phyloP scores from a whole-genome alignment of 169 alveolate species.

The Eimeria sp. region DNA sequence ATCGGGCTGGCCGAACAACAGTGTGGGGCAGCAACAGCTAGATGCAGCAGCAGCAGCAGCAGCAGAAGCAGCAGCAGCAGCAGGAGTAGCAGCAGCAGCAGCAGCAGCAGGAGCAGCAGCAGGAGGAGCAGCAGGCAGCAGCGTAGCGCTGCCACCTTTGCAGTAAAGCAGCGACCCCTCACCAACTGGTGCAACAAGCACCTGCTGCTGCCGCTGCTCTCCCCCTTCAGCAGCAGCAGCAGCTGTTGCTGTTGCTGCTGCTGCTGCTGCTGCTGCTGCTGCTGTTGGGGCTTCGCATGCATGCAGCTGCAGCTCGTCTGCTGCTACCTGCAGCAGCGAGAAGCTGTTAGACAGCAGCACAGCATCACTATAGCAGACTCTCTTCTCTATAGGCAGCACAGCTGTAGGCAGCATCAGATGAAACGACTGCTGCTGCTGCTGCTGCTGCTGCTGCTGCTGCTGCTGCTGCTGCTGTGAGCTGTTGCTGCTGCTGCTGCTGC shows the following conservation, averaged over 20 bases:
- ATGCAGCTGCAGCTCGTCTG: neutral
- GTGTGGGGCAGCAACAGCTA: conserved; percentile 42
- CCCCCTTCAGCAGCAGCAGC: neutral
- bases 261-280: conserved; percentile 4
- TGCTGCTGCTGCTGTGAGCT: neutral
- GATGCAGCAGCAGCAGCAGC: no score
- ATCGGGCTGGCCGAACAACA: conserved; percentile 26
- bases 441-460: neutral
- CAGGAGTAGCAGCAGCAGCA: no score
- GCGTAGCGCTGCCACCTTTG: neutral
- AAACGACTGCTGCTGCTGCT: conserved; percentile 22
- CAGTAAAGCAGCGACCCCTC: conserved; percentile 23
- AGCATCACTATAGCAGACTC: neutral
- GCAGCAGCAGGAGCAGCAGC: conserved; percentile 23
- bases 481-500: conserved; percentile 33
- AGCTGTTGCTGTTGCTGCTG: neutral
- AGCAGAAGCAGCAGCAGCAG: conserved; percentile 25
- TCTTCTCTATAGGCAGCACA: conserved; percentile 4
- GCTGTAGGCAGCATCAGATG: conserved; percentile 29
- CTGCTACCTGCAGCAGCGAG: conserved; percentile 30
- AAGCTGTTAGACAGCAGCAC: conserved; percentile 16
- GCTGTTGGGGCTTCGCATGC: conserved; percentile 40
- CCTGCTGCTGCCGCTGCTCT: conserved; percentile 7
- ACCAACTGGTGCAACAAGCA: conserved; percentile 4
- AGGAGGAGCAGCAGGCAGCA: conserved; percentile 9